These are phyloP conservation scores for Aristolochia fimbriata DNA, from an alignment of 164 flowering plant species.

Conservation along the genomic window DNA sequence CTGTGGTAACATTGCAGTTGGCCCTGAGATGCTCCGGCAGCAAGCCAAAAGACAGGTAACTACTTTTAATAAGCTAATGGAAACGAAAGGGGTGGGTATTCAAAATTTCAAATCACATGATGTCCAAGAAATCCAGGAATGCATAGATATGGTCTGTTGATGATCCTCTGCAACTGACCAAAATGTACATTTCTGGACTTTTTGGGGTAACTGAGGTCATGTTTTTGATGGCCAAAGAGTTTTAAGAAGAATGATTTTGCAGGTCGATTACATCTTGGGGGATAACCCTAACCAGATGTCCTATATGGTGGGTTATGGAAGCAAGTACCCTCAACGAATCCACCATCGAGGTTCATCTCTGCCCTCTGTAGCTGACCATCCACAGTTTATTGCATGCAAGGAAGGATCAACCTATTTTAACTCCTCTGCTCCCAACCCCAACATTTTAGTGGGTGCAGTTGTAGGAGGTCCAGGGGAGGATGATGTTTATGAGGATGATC, in stretches of 20 bases:
- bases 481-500: conserved; percentile 59
- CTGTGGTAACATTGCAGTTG: conserved; percentile 46
- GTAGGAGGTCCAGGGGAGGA: conserved; percentile 90
- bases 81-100: too few relatives aligned
- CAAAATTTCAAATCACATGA: too few relatives aligned
- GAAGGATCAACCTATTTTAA: conserved; percentile 74
- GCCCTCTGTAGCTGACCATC: conserved; percentile 68
- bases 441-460: conserved; percentile 58
- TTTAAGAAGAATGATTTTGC: conserved; percentile 9
- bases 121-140: too few relatives aligned
- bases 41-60: conserved; percentile 45
- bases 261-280: conserved; percentile 80
- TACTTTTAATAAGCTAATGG: neutral
- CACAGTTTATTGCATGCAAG: conserved; percentile 54
- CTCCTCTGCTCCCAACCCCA: conserved; percentile 65
- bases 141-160: too few relatives aligned
- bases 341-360: conserved; percentile 92
- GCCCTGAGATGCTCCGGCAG: conserved; percentile 44
- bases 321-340: conserved; percentile 56
- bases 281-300: conserved; percentile 77
- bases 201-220: neutral
- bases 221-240: neutral
- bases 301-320: conserved; percentile 85
- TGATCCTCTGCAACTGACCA: neutral
- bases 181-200: neutral